These are phyloP conservation scores for Verticillium albo-atrum DNA, from an alignment of 2,329 filamentous ascomycete genomes.

Conservation along the genomic window DNA sequence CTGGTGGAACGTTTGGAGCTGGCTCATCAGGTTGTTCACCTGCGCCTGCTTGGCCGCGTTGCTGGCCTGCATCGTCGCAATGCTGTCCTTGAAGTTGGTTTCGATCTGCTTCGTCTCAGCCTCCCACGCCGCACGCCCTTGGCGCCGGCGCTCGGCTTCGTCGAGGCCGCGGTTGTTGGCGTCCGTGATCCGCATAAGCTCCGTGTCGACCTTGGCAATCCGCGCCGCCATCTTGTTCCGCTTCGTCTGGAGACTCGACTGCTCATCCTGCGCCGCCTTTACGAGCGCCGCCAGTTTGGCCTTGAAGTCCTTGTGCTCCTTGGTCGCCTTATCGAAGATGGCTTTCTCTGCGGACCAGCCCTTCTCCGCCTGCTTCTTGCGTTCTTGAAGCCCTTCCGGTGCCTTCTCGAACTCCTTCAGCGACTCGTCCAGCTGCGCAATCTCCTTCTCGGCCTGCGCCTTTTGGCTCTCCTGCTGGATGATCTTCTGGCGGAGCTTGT, in stretches of 20 bases:
- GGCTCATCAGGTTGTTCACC: slow-evolving; percentile 30
- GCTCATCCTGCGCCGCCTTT: slow-evolving; percentile 59
- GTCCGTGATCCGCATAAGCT: slow-evolving; percentile 65
- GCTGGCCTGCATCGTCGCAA: slow-evolving; percentile 27
- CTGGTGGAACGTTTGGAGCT: slow-evolving; percentile 25
- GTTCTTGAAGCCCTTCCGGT: slow-evolving; percentile 56
- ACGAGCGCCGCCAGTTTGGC: slow-evolving; percentile 57
- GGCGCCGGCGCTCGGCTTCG: slow-evolving; percentile 56
- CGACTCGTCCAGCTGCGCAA: slow-evolving; percentile 48
- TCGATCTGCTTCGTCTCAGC: slow-evolving; percentile 42
- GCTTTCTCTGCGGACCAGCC: slow-evolving; percentile 51
- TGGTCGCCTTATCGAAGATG: slow-evolving; percentile 54
- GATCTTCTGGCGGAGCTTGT: slow-evolving; percentile 70
- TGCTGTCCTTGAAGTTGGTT: slow-evolving; percentile 34
- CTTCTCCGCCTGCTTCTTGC: slow-evolving; percentile 51
- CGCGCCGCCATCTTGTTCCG: slow-evolving; percentile 68
- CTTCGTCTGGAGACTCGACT: slow-evolving; percentile 59
- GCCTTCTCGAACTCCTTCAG: slow-evolving; percentile 62
- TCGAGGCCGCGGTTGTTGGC: slow-evolving; percentile 63
- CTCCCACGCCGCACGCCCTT: slow-evolving; percentile 43
- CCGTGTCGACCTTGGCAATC: slow-evolving; percentile 67
- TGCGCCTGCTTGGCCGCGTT: slow-evolving; percentile 35
- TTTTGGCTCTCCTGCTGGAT: slow-evolving; percentile 72
- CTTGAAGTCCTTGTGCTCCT: slow-evolving; percentile 54
- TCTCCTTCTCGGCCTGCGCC: slow-evolving; percentile 57